phyloP scores from a whole-genome alignment of 305 asterid genomes.

The Rubia tinctorum region DNA sequence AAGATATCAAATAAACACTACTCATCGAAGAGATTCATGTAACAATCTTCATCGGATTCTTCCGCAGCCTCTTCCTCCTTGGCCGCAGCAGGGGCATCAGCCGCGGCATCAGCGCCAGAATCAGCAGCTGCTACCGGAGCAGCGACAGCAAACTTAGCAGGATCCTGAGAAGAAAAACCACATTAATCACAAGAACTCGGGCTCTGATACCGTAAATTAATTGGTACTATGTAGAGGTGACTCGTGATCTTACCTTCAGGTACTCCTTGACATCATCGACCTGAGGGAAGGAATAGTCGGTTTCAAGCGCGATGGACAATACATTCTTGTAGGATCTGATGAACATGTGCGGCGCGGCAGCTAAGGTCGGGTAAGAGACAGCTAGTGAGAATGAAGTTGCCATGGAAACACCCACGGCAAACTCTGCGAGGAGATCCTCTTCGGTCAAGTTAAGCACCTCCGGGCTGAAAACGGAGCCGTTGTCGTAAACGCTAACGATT shows the following conservation, averaged over 20 bases:
- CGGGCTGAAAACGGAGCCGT: constrained; percentile 85
- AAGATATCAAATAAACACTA: not conserved
- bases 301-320: constrained; percentile 62
- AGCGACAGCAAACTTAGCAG: constrained; percentile 68
- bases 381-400: constrained; percentile 69
- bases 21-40: constrained; percentile 54
- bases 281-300: constrained; percentile 76
- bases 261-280: constrained; percentile 90
- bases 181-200: no score
- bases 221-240: no score
- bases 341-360: constrained; percentile 91
- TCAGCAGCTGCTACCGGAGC: constrained; percentile 52
- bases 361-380: constrained; percentile 73
- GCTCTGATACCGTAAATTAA: no score
- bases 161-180: constrained; percentile 48
- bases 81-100: constrained; percentile 45
- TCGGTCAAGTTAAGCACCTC: constrained; percentile 76
- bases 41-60: constrained; percentile 64
- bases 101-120: constrained; percentile 37
- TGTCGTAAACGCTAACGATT: constrained; percentile 60
- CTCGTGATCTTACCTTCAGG: constrained; percentile 43
- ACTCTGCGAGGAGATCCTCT: constrained; percentile 72
- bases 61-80: constrained; percentile 58
- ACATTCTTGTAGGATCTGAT: constrained; percentile 75
- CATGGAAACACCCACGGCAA: constrained; percentile 74